phyloP scores from a whole-genome alignment of 495 filamentous ascomycete species.

The Hyphodiscus hymeniophilus region DNA sequence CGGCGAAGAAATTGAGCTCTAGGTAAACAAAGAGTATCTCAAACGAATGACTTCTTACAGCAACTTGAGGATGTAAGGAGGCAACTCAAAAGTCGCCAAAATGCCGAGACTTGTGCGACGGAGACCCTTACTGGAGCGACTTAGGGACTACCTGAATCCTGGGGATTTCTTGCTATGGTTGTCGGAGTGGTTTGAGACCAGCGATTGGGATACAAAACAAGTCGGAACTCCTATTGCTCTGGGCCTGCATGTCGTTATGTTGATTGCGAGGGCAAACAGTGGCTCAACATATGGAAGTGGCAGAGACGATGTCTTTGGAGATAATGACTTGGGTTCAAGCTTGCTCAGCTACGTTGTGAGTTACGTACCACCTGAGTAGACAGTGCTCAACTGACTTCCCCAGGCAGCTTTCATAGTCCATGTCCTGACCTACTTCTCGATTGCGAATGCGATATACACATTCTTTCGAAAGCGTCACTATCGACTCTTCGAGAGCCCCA shows the following conservation, averaged over 20 bases:
- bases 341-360: constrained; percentile 75
- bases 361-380: constrained; percentile 19
- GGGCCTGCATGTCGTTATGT: constrained; percentile 65
- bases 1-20: neutral
- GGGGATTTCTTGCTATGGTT: constrained; percentile 83
- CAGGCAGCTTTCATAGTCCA: constrained; percentile 64
- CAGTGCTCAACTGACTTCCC: constrained; percentile 5
- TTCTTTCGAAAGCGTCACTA: constrained; percentile 79
- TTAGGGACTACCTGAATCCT: constrained; percentile 73
- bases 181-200: constrained; percentile 79
- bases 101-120: constrained; percentile 78
- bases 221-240: constrained; percentile 70
- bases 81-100: constrained; percentile 13
- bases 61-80: constrained; percentile 13
- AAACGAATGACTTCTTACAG: neutral
- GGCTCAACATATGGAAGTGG: constrained; percentile 35
- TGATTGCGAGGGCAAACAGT: constrained; percentile 74
- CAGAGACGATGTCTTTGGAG: constrained; percentile 77
- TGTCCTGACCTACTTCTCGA: constrained; percentile 54
- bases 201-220: constrained; percentile 78
- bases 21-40: constrained; percentile 14
- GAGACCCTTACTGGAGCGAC: constrained; percentile 64
- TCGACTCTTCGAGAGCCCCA: constrained; percentile 79
- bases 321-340: constrained; percentile 43
- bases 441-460: constrained; percentile 71